Evolutionary conservation across 2,329 filamentous ascomycete species (phyloP), one percentile per base, ranked within the genome.

Genomic region (Ceratocystiopsis sp.): DNA sequence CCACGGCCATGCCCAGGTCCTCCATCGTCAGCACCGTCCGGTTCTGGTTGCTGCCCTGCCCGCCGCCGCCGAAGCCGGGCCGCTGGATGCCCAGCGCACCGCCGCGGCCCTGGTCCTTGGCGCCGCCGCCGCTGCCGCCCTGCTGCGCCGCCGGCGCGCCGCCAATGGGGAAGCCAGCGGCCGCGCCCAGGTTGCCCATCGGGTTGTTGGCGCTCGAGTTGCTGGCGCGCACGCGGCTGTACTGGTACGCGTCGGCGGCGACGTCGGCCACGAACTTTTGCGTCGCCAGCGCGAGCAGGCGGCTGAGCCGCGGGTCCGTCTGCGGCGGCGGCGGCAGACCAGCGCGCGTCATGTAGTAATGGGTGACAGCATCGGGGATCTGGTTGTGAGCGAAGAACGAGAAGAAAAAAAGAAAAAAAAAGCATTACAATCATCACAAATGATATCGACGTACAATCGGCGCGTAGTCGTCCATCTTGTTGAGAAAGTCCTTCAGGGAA

Each of bases 191-290:
- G 47, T 84, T 84, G 77, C 95, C 87, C 1, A 85, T 83, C 61
- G 94, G 95, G 59, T 87, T 93, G 58, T 86, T 93, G 49, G 83
- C 87, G 32, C 37, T 38, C 46, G 80, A 86, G 57, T 91, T 93
- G 18, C 84, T 89, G n/a, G 84, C 84, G 36, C 91, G 80, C 55
- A 98, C 96, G 42, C 89, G 84, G 48, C 82, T 86, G 69, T 95
- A 96, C 63, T 98, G 91, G 61, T 98, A 98, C 3, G 91, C 86
- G 60, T 98, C 91, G 45, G 91, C 87, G 2, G 91, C 91, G 51
- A 98, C 85, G 60, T 98, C 91, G 46, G 91, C 87, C 54, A 98
- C 84, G 68, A 98, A 98, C 59, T 98, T 98, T 58, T 98, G 91
- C 0, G 91, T 94, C n/a, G 91, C 91, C 10, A 98, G 81, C 3